A percentile compares a stretch with the other conserved stretches of the same genome.
Evolutionary conservation across 2,329 filamentous ascomycete genomes (phyloP).

Genomic region (Teratosphaeria gauchensis): DNA sequence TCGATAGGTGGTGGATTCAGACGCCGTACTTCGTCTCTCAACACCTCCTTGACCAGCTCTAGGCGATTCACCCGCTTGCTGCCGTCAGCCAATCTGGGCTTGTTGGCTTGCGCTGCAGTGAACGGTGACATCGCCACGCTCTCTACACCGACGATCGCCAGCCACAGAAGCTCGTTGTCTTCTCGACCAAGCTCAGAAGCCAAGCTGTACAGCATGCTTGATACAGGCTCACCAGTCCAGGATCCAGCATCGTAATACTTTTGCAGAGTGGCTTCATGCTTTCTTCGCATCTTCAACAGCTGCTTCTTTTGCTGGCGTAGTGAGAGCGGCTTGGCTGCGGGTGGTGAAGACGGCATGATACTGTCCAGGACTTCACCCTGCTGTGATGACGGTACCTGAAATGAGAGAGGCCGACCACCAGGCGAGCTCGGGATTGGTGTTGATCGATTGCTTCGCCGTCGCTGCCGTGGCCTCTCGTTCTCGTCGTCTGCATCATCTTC

Average conservation of each 20-base stretch:
- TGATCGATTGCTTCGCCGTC: constrained; percentile 77
- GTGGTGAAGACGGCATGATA: constrained; percentile 42
- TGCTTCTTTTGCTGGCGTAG: constrained; percentile 62
- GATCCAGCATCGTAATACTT: constrained; percentile 80
- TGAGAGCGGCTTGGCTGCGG: constrained; percentile 53
- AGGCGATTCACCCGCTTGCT: constrained; percentile 50
- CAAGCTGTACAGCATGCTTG: constrained; percentile 86
- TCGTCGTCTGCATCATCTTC: constrained; percentile 54
- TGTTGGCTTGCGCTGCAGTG: constrained; percentile 36
- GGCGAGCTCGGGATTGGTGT: constrained; percentile 61
- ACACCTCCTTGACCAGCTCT: constrained; percentile 70
- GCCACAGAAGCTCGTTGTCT: constrained; percentile 93
- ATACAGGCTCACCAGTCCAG: constrained; percentile 90
- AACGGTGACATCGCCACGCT: constrained; percentile 66
- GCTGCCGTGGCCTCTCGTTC: constrained; percentile 65
- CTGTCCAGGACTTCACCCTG: constrained; percentile 7
- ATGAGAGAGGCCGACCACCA: constrained; percentile 32
- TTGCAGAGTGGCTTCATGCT: constrained; percentile 66
- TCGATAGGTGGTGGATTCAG: constrained; percentile 67
- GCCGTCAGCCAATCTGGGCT: constrained; percentile 54
- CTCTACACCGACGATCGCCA: constrained; percentile 89
- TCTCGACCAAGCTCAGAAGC: constrained; percentile 91
- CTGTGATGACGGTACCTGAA: constrained; percentile 23
- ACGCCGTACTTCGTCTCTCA: constrained; percentile 88
- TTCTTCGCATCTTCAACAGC: constrained; percentile 62